A percentile compares a stretch with the other conserved stretches of the same genome.
These are phyloP conservation scores for Epipyxis sp. DNA, from an alignment of 108 stramenopile species.

Conservation along the genomic window DNA sequence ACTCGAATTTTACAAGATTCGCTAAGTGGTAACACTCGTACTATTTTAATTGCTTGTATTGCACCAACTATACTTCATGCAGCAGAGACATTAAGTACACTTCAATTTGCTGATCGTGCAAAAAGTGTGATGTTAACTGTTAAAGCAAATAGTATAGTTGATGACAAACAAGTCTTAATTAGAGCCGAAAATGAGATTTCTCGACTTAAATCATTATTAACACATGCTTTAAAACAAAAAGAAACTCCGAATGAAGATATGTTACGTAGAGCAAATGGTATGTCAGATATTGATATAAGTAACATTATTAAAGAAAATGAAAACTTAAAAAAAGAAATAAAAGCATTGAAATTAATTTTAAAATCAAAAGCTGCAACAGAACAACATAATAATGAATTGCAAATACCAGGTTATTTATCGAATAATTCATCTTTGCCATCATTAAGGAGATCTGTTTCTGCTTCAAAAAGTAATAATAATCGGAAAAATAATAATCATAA, in stretches of 20 bases:
- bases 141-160: conserved; percentile 24
- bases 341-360: background rate
- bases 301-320: background rate
- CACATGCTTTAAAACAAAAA: conserved; percentile 15
- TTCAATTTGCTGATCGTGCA: conserved; percentile 29
- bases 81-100: background rate
- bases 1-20: conserved; percentile 90
- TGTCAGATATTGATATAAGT: background rate
- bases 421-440: too few relatives aligned
- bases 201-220: conserved; percentile 15
- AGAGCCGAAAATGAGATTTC: conserved; percentile 27
- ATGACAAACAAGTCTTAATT: conserved; percentile 1
- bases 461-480: too few relatives aligned
- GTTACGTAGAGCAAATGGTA: background rate
- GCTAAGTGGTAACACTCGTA: conserved; percentile 67
- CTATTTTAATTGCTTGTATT: conserved; percentile 32
- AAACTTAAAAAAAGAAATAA: background rate
- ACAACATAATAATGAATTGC: too few relatives aligned
- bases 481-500: too few relatives aligned
- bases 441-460: too few relatives aligned
- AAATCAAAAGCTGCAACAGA: background rate
- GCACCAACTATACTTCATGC: conserved; percentile 26
- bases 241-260: background rate
- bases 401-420: too few relatives aligned
- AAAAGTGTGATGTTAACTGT: conserved; percentile 8